Evolutionary conservation across 2,329 filamentous ascomycete species (phyloP).

Genomic region (Arthrobotrys conoides): DNA sequence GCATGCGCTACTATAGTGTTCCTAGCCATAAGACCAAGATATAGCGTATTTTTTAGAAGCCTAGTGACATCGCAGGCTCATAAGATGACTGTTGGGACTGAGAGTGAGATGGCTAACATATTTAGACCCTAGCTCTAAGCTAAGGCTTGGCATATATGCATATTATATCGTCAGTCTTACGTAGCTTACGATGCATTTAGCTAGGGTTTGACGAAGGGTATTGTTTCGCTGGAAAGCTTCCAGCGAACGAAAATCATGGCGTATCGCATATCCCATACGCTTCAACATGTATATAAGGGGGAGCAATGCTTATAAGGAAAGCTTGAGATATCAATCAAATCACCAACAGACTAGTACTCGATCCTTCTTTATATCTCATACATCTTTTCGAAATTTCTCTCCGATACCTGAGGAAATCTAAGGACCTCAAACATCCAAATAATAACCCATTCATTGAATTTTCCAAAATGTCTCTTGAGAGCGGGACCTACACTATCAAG

Average conservation of each 20-base stretch:
- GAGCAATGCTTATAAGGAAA: not conserved
- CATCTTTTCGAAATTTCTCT: not conserved
- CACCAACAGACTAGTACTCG: not conserved
- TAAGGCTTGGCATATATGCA: not conserved
- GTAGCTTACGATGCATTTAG: no score
- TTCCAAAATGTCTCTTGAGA: conserved; percentile 23
- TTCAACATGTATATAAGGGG: not conserved
- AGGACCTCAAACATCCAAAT: not conserved
- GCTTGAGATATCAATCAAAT: conserved; percentile 1
- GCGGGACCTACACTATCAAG: conserved; percentile 16
- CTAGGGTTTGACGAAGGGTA: not conserved
- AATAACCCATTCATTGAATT: not conserved
- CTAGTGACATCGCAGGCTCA: not conserved
- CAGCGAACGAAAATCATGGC: no score
- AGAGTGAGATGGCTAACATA: not conserved
- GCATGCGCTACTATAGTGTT: no score
- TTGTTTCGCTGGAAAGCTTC: not conserved
- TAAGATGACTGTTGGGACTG: conserved; percentile 9
- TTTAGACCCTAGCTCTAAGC: not conserved
- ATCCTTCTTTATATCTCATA: not conserved
- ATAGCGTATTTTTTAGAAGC: not conserved
- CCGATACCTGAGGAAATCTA: not conserved
- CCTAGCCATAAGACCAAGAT: not conserved
- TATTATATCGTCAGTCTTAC: no score
- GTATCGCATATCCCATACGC: not conserved